Percentiles rank a stretch among this genome's conserved stretches.
These are phyloP conservation scores for Coemansia sp. DNA, from an alignment of 192 early-diverging fungal species.

Conservation along the genomic window DNA sequence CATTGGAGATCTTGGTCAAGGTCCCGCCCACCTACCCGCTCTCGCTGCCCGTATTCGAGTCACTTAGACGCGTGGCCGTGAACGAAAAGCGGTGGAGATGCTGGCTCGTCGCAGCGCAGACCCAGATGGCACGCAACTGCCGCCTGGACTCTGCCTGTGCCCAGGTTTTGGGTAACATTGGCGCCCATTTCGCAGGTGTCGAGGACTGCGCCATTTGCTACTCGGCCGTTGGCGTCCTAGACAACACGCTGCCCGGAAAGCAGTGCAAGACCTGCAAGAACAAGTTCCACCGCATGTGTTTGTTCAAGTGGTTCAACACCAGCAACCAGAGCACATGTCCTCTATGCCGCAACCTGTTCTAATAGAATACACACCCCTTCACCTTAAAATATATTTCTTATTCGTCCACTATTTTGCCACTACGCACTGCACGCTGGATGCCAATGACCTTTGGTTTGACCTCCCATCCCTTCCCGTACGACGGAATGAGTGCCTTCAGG, in stretches of 20 bases:
- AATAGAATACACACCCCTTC: not conserved
- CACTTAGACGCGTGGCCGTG: conserved; percentile 43
- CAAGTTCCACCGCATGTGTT: conserved; percentile 88
- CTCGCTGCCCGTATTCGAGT: conserved; percentile 33
- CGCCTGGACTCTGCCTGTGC: conserved; percentile 76
- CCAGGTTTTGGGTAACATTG: conserved; percentile 80
- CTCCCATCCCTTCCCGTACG: conserved; percentile 35
- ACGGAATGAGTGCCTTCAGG: conserved; percentile 38
- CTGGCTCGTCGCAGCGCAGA: conserved; percentile 50
- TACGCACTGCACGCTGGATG: conserved; percentile 23
- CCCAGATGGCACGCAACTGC: conserved; percentile 72
- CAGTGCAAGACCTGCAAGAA: conserved; percentile 94
- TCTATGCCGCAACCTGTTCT: conserved; percentile 62
- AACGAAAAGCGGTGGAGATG: conserved; percentile 56
- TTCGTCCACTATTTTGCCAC: not conserved
- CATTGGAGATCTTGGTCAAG: conserved; percentile 51
- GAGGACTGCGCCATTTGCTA: conserved; percentile 99
- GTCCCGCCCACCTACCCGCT: conserved; percentile 54
- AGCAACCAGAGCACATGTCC: conserved; percentile 73
- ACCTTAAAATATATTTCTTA: not conserved
- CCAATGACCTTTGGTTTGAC: not conserved
- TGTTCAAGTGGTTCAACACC: conserved; percentile 85
- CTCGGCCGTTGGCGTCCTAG: conserved; percentile 86
- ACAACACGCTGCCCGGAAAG: conserved; percentile 83
- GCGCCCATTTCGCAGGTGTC: conserved; percentile 93